Base-by-base conservation (phyloP, 2,329 filamentous ascomycete species). In the Claviceps digitariae region DNA sequence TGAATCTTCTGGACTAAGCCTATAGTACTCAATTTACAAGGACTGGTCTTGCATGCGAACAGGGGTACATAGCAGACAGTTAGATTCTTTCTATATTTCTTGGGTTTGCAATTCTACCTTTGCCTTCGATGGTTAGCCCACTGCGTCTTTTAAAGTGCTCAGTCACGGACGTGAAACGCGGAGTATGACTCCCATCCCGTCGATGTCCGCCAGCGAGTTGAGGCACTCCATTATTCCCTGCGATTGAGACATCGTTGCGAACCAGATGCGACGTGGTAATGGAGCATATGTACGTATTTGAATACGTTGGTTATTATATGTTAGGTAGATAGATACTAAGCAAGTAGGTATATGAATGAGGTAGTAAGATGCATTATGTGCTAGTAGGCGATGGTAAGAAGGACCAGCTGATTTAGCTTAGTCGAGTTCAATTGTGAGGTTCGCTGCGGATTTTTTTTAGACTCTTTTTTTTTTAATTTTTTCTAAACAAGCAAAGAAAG, bases 21-120 rank as follows among this genome's bases (percentile, higher is more conserved):
- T 47, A 44, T 36, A 46, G 40, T 45, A 51, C 50, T 48, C 50
- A 46, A 55, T 55, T 50, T 55, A 55, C 31, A 47, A 41, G 40
- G 43, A 41, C 38, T 54, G 45, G 45, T 52, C 36, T 48, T 51
- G 36, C 29, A 45, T 34, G 38, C 50, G 34, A 40, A 47, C 36
- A 45, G 25, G 53, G 46, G 40, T 50, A 47, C 46, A 55, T 55
- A 27, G 53, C 15, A 49, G 50, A 12, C 23, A 49, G 50, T 52
- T 46, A 50, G 45, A 52, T 25, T 52, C 31, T 36, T 52, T 48
- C 31, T 40, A 23, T 47, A 44, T 48, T 17, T 48, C 29, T 51
- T 54, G 31, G 53, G 36, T 48, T 55, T 50, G 31, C 41, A 49
- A 52, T 49, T 46, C 50, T 48, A 45, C 27, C 21, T 49, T 52